phyloP scores from a whole-genome alignment of 495 filamentous ascomycete genomes.

The Aspergillus mulundensis region DNA sequence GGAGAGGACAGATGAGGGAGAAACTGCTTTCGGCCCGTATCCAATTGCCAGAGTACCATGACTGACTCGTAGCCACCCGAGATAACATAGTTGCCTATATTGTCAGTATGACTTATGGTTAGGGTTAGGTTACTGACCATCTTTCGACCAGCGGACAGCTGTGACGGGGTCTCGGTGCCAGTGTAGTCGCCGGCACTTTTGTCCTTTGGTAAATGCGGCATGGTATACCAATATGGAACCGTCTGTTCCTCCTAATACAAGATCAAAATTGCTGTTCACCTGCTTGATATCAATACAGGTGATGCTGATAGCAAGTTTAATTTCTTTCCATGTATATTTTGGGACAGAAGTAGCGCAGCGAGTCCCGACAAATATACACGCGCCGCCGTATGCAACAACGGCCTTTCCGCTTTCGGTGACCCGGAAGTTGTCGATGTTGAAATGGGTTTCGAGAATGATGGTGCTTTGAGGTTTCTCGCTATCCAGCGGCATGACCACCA shows the following conservation, averaged over 20 bases:
- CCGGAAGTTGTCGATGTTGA: conserved; percentile 31
- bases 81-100: conserved; percentile 85
- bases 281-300: conserved; percentile 34
- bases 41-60: conserved; percentile 91
- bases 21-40: conserved; percentile 72
- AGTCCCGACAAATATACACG: conserved; percentile 34
- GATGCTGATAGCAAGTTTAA: conserved; percentile 32
- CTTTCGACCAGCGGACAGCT: conserved; percentile 79
- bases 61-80: conserved; percentile 90
- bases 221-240: conserved; percentile 77
- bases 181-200: conserved; percentile 56
- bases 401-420: conserved; percentile 28
- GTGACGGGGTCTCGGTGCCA: conserved; percentile 87
- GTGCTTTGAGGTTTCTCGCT: conserved; percentile 23
- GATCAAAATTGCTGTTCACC: conserved; percentile 43
- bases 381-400: conserved; percentile 34
- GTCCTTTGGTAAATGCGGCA: conserved; percentile 55
- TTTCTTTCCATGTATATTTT: conserved; percentile 45
- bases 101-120: too few species aligned
- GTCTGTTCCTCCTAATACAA: conserved; percentile 68
- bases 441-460: conserved; percentile 26
- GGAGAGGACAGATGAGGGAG: conserved; percentile 83
- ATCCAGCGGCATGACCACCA: conserved; percentile 22
- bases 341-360: conserved; percentile 10
- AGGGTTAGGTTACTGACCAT: too few species aligned